Base-by-base conservation (phyloP, 345 rosid species). In the Crucihimalaya himalaica region DNA sequence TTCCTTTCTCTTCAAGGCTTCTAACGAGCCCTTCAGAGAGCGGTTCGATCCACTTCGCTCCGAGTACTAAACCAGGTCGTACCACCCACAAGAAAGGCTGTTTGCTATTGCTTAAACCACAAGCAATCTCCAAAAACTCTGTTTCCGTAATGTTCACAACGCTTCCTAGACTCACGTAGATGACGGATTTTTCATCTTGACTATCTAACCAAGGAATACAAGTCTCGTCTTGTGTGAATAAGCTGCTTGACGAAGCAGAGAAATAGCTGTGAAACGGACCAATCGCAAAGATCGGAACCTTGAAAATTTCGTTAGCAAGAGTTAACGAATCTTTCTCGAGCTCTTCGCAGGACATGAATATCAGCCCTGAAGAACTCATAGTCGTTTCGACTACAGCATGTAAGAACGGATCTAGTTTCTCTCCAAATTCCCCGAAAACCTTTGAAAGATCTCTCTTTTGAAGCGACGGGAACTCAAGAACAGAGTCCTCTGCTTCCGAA, bases 341-440 rank as follows among this genome's bases (percentile, higher is more conserved):
- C 56, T 86, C 89, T 43, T 89, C 88, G 28, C 87, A 80, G 1
- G 90, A 87, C 88, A 90, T 88, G 60, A 86, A 77, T 48, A 92
- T 83, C 4, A 92, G 57, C 11, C 78, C 92, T 14, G 68, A 69
- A 7, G 83, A 84, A 19, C 21, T 71, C 81, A 62, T 45, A 35
- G 45, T 63, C 2, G 76, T 70, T 29, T 70, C 71, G 11, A 56
- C 66, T 0, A n/a, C 12, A 37, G 6, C 2, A 11, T 2, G 29
- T 39, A 77, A 11, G 16, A 63, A 70, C 15, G 66, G 47, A 45
- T 56, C 76, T 0, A 75, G 73, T 19, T 58, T 42, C 55, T 63
- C 76, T 52, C 51, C 71, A 2, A 2, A 0, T 28, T 70, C 39
- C 2, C 71, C 73, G 3, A 63, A 25, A 56, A 77, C 11, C 37